Evolutionary conservation across 2,329 filamentous ascomycete species (phyloP).

Genomic region (Tympanopsis confertula): DNA sequence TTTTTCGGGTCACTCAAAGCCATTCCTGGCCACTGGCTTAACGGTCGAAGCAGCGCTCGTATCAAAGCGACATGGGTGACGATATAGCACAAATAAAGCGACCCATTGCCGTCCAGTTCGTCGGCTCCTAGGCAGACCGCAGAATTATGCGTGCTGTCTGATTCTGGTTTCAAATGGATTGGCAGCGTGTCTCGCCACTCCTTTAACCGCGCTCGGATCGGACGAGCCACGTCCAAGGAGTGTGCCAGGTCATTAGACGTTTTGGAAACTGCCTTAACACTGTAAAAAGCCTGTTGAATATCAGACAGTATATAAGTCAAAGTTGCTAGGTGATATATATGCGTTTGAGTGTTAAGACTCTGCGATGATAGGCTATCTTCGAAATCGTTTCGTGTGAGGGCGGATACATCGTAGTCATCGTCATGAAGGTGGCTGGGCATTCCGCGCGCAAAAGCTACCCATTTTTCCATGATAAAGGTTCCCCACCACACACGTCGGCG

Average conservation of each 20-base stretch:
- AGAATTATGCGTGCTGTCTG: slow-evolving; percentile 6
- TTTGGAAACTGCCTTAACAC: slow-evolving; percentile 12
- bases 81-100: slow-evolving; percentile 17
- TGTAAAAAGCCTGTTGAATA: slow-evolving; percentile 17
- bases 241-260: slow-evolving; percentile 14
- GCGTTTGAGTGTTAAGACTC: slow-evolving; percentile 6
- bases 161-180: slow-evolving; percentile 4
- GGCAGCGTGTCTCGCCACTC: slow-evolving; percentile 17
- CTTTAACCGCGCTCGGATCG: slow-evolving; percentile 13
- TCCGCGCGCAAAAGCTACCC: slow-evolving; percentile 17
- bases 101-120: slow-evolving; percentile 14
- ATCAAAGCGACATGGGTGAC: slow-evolving; percentile 20
- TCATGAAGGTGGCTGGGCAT: slow-evolving; percentile 17
- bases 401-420: slow-evolving; percentile 16
- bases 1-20: background rate
- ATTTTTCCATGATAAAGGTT: slow-evolving; percentile 19
- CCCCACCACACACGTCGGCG: slow-evolving; percentile 18
- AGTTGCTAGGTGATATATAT: slow-evolving; percentile 14
- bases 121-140: slow-evolving; percentile 10
- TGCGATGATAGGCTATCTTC: slow-evolving; percentile 8
- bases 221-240: slow-evolving; percentile 14
- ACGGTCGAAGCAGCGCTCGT: slow-evolving; percentile 15
- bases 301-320: slow-evolving; percentile 17
- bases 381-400: slow-evolving; percentile 11
- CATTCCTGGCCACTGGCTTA: slow-evolving; percentile 9